Evolutionary conservation across 352 stramenopile species (phyloP), one percentile per base, ranked within the genome.

Genomic region (Globisporangium paroecandrum): DNA sequence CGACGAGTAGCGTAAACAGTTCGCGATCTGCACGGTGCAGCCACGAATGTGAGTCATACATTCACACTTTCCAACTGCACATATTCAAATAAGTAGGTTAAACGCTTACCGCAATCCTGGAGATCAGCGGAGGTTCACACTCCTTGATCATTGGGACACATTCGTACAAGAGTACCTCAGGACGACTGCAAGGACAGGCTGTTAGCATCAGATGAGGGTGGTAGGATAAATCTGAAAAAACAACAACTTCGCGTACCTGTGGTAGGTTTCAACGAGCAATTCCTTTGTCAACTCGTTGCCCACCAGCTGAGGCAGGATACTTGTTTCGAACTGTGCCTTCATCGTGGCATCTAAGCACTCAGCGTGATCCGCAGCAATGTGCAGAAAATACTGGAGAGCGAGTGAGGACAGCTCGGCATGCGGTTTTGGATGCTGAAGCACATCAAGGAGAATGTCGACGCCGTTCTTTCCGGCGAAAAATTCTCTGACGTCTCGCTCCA

Each of bases 311-410:
- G 79, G 77, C 4, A 93, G 76, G 49, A 93, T 81, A 29, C 82
- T 70, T 46, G 78, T 59, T 24, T 89, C 69, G 54, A 93, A 91
- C 1, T 65, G 72, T 27, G 58, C 20, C 55, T 82, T 83, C 8
- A 76, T 74, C 18, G 55, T 51, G 7, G 79, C 73, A 49, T 68
- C 71, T 8, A 91, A 63, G 36, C 81, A 76, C 5, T 74, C 57
- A 1, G 69, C 63, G 59, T 92, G 82, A 54, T 87, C 74, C 8
- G 77, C 83, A 46, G 82, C 83, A 57, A 92, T 89, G 46, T 94
- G 86, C 4, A 95, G 72, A 62, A 91, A 95, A 64, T 93, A 93
- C 36, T 95, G 85, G 27, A 95, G 72, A 22, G 87, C 85, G 22
- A 95, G 76, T 34, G 85, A 81, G 8, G 82, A 85, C 0, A 95